phyloP scores from a whole-genome alignment of 148 eudicot species.

The Gaultheria prostrata region DNA sequence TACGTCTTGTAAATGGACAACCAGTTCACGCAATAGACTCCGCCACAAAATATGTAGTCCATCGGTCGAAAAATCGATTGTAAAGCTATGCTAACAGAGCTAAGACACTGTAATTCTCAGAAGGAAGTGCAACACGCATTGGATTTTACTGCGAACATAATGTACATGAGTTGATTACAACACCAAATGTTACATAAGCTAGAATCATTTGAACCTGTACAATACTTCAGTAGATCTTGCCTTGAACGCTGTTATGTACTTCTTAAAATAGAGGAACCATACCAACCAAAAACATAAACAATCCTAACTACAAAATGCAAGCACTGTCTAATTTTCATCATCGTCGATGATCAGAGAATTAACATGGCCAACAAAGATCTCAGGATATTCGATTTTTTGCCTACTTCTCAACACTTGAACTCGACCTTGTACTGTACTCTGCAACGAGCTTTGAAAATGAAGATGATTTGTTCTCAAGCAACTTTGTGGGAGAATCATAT shows the following conservation, averaged over 20 bases:
- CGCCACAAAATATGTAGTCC: too few relatives aligned
- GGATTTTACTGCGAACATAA: background rate
- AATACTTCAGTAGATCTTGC: background rate
- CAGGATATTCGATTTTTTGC: background rate
- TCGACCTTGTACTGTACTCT: conserved; percentile 47
- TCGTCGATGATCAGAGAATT: background rate
- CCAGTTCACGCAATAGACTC: too few relatives aligned
- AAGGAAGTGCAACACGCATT: background rate
- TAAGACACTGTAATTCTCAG: background rate
- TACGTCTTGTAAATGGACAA: too few relatives aligned
- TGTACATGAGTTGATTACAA: background rate
- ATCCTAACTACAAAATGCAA: background rate
- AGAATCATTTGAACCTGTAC: background rate
- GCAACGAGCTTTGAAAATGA: conserved; percentile 76
- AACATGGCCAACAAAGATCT: background rate
- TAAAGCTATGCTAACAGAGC: background rate
- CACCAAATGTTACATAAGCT: background rate
- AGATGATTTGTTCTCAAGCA: conserved; percentile 59
- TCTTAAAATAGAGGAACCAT: background rate
- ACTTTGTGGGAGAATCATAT: conserved; percentile 57
- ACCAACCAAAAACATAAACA: background rate
- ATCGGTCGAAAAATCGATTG: too few relatives aligned
- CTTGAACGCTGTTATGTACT: background rate
- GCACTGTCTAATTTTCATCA: background rate
- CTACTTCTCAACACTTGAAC: conserved; percentile 24